Evolutionary conservation across 306 rosid species (phyloP).

Genomic region (Corylus avellana): DNA sequence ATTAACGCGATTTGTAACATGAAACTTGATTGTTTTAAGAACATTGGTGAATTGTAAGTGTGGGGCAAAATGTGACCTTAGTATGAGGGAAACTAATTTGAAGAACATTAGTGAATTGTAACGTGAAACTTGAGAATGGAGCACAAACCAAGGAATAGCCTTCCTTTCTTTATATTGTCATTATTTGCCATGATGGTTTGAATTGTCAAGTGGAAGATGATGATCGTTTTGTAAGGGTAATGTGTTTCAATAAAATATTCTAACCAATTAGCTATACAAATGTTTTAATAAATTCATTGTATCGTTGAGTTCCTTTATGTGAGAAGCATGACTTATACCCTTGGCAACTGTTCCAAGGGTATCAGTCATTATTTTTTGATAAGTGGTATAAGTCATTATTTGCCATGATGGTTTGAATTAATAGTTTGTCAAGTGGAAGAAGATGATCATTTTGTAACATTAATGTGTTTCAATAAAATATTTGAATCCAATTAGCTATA

Average conservation of each 20-base stretch:
- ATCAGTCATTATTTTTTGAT: no score
- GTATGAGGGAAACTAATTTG: neutral
- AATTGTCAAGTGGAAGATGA: neutral
- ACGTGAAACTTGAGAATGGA: neutral
- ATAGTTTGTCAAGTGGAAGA: neutral
- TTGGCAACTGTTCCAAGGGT: neutral
- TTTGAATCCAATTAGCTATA: neutral
- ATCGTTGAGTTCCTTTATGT: neutral
- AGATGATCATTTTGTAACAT: neutral
- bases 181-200: neutral
- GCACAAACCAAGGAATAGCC: neutral
- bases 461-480: neutral
- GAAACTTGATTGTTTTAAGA: no score
- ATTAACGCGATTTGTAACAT: no score
- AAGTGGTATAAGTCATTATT: no score
- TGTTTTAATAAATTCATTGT: neutral
- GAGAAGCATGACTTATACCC: neutral
- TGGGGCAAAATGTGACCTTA: neutral
- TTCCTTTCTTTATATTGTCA: neutral
- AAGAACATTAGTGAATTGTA: no score
- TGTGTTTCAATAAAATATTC: neutral
- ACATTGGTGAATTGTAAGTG: no score
- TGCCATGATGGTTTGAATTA: neutral
- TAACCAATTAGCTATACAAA: neutral
- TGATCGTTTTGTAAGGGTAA: neutral